Evolutionary conservation across 306 rosid genomes (phyloP).

Genomic region (Rubus idaeus): DNA sequence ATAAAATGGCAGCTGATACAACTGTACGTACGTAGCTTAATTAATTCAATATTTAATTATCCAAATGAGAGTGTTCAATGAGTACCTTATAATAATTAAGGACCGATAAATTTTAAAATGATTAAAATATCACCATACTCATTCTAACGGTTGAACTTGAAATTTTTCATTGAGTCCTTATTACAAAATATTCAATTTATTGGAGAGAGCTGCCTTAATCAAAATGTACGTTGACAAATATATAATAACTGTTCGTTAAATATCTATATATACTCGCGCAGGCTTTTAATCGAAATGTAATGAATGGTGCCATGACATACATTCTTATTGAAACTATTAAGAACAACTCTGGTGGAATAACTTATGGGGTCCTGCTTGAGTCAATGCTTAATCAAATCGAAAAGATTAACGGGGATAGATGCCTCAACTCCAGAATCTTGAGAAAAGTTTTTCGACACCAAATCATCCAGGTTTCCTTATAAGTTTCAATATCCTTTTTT

Average conservation of each 20-base stretch:
- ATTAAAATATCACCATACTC: no score
- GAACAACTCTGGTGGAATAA: conserved; percentile 21
- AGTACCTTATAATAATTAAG: no score
- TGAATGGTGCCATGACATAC: conserved; percentile 78
- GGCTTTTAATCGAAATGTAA: conserved; percentile 50
- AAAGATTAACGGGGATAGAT: conserved; percentile 30
- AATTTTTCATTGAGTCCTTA: no score
- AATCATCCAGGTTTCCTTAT: conserved; percentile 41
- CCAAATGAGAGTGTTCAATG: no score
- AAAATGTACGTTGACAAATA: background rate
- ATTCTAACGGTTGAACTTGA: no score
- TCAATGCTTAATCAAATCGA: conserved; percentile 28
- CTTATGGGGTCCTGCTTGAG: conserved; percentile 44
- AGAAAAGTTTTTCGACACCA: conserved; percentile 38
- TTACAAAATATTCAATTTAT: no score
- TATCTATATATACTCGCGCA: conserved; percentile 16
- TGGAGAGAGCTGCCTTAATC: background rate
- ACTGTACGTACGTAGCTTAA: conserved; percentile 34
- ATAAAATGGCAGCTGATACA: conserved; percentile 64
- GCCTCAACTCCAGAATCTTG: conserved; percentile 24
- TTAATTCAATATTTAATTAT: no score
- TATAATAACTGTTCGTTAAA: background rate
- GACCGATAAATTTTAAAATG: no score
- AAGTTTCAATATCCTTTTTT: background rate
- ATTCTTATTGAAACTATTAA: conserved; percentile 36